Percentiles rank a stretch among this genome's conserved stretches.
Conservation (phyloP, 441 rosid genomes). For the Pelargonium fulgidum region DNA sequence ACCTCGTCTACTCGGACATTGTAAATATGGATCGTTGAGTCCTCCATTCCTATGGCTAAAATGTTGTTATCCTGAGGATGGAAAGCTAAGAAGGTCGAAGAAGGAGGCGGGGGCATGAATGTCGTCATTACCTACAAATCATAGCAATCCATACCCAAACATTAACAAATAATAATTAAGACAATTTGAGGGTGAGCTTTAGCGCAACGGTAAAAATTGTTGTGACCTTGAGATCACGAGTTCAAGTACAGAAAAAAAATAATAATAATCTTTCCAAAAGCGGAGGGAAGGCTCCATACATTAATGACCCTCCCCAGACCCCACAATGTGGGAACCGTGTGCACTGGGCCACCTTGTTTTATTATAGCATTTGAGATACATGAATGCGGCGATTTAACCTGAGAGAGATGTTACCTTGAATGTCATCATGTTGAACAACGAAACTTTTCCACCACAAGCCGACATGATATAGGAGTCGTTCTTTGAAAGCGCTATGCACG, state of each 20-base stretch:
- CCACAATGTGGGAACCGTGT: no score
- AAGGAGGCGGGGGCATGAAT: conserved; percentile 81
- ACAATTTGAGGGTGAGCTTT: no score
- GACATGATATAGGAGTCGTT: conserved; percentile 86
- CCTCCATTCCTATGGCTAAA: conserved; percentile 94
- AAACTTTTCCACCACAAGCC: conserved; percentile 71
- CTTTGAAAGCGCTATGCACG: conserved; percentile 82
- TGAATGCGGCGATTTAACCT: background rate
- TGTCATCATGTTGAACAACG: conserved; percentile 82
- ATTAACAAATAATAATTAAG: background rate
- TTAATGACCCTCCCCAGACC: no score
- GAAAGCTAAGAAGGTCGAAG: conserved; percentile 85
- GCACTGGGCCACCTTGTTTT: no score
- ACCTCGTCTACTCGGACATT: conserved; percentile 91
- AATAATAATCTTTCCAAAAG: no score
- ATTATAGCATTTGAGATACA: conserved; percentile 3
- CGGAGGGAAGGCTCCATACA: no score
- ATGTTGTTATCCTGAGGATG: conserved; percentile 89
- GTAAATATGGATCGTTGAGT: conserved; percentile 81
- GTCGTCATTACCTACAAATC: conserved; percentile 77
- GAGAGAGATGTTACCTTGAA: conserved; percentile 44
- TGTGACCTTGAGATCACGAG: no score
- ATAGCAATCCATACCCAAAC: conserved; percentile 10
- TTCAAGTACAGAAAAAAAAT: no score
- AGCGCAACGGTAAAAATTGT: background rate